Conservation (phyloP, 176 grass and related monocot species). For the Dendrocalamus sinicus region DNA sequence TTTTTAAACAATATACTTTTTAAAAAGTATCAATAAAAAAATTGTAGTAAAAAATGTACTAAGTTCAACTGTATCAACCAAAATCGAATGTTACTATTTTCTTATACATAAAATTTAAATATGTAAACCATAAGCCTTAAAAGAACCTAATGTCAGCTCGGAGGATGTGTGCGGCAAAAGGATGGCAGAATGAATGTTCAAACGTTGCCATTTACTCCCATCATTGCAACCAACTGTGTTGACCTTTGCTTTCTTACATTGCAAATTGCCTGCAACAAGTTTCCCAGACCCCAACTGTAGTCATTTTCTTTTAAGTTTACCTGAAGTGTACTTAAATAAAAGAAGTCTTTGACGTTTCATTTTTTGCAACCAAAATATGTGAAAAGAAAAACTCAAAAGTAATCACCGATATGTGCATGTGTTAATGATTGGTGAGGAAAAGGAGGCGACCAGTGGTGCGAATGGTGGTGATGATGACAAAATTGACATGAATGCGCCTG, state of each 20-base stretch:
- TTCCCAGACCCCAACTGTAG: background rate
- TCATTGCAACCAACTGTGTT: slow-evolving; percentile 23
- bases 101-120: too few species aligned
- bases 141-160: background rate
- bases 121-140: too few species aligned
- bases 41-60: too few species aligned
- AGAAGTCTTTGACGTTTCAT: background rate
- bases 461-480: background rate
- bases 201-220: background rate
- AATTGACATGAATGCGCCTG: background rate
- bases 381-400: background rate
- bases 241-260: background rate
- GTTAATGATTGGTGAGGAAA: slow-evolving; percentile 24
- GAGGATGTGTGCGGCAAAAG: slow-evolving; percentile 11
- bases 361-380: background rate
- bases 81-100: too few species aligned
- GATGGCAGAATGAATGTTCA: slow-evolving; percentile 38
- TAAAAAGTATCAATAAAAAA: rapidly evolving
- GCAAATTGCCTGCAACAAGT: background rate
- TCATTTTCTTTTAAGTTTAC: background rate
- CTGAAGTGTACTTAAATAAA: background rate
- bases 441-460: background rate
- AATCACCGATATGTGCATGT: background rate
- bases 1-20: too few species aligned
- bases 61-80: too few species aligned